phyloP scores from a whole-genome alignment of 768 basidiomycete genomes.

The Leucocoprinus sp. region DNA sequence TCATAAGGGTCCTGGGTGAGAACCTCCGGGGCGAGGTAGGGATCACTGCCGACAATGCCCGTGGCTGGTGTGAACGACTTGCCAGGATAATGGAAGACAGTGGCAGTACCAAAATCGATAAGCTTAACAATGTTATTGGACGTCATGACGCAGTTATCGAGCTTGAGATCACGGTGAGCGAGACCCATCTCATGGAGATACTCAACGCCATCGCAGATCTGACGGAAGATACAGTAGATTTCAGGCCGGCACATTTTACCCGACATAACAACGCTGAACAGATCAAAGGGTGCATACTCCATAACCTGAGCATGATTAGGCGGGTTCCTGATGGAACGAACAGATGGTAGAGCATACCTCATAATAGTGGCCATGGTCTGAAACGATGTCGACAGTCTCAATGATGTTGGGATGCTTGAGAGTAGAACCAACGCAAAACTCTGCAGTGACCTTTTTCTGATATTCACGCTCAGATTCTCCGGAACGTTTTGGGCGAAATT shows the following conservation, averaged over 20 bases:
- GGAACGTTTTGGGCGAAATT: conserved; percentile 83
- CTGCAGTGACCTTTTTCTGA: conserved; percentile 98
- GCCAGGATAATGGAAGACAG: conserved; percentile 97
- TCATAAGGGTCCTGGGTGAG: conserved; percentile 76
- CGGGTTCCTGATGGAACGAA: conserved; percentile 13
- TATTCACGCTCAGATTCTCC: conserved; percentile 96
- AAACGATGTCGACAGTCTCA: conserved; percentile 96
- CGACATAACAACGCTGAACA: conserved; percentile 99
- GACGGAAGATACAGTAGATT: conserved; percentile 98
- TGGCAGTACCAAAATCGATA: conserved; percentile 99
- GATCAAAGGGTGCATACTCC: conserved; percentile 98
- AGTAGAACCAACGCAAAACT: conserved; percentile 95
- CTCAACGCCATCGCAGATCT: conserved; percentile 96
- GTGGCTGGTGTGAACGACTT: conserved; percentile 72
- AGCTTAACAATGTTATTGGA: conserved; percentile 89
- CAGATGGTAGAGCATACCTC: conserved; percentile 54
- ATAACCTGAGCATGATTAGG: conserved; percentile 60
- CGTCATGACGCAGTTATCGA: conserved; percentile 99
- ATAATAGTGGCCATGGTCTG: conserved; percentile 96
- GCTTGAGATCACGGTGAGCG: conserved; percentile 97
- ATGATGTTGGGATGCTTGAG: conserved; percentile 96
- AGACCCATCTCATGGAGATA: conserved; percentile 97
- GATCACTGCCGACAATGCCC: conserved; percentile 94
- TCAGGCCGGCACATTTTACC: conserved; percentile 98
- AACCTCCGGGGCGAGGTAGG: conserved; percentile 97